A percentile compares a stretch with the other conserved stretches of the same genome.
These are phyloP conservation scores for Bryopsis sp. DNA, from an alignment of 139 green algal genomes.

Conservation along the genomic window DNA sequence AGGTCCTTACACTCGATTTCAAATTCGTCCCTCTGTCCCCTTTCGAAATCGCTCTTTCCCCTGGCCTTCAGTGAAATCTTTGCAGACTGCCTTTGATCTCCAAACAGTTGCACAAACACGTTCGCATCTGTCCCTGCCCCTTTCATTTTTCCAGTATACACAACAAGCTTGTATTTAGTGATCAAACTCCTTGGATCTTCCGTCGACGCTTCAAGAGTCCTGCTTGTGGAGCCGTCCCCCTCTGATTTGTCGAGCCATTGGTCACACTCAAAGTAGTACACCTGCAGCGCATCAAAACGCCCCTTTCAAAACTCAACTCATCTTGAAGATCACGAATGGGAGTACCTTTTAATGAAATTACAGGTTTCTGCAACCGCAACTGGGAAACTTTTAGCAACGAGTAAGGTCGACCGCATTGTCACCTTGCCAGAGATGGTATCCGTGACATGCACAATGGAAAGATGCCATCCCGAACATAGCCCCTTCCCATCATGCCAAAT, in stretches of 20 bases:
- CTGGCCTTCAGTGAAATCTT: slow-evolving; percentile 32
- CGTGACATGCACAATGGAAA: slow-evolving; percentile 43
- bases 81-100: slow-evolving; percentile 22
- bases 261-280: slow-evolving; percentile 7
- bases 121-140: slow-evolving; percentile 44
- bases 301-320: too few species aligned
- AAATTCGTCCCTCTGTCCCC: slow-evolving; percentile 27
- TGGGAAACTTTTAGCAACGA: too few species aligned
- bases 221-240: not conserved
- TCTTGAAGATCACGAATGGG: too few species aligned
- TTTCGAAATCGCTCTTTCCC: slow-evolving; percentile 32
- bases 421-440: slow-evolving; percentile 6
- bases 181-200: not conserved
- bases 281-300: too few species aligned
- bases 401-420: too few species aligned
- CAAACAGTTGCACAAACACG: slow-evolving; percentile 39
- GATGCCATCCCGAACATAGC: slow-evolving; percentile 34
- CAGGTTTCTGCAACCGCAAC: too few species aligned
- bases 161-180: slow-evolving; percentile 26
- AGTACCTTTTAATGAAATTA: too few species aligned
- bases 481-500: slow-evolving; percentile 50
- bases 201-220: not conserved
- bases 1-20: slow-evolving; percentile 15
- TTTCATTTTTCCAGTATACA: slow-evolving; percentile 32
- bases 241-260: slow-evolving; percentile 8